Conservation (phyloP, 2,329 filamentous ascomycete species). For the Xylariaceae sp. region DNA sequence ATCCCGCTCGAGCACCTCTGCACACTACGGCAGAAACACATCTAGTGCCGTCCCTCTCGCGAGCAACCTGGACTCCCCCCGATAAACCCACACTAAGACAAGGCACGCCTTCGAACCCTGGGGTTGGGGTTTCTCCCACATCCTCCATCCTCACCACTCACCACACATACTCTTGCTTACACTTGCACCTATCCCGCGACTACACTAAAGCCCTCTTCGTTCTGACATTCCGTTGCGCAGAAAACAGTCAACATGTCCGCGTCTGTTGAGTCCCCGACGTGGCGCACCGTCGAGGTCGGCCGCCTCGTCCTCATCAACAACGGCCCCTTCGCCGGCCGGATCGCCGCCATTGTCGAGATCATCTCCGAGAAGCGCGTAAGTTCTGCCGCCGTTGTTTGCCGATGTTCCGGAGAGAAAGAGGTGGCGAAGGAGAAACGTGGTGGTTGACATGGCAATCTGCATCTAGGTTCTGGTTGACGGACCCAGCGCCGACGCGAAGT, state of each 20-base stretch:
- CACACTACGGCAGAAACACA: neutral
- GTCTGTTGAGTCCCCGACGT: conserved; percentile 74
- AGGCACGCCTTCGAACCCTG: conserved; percentile 4
- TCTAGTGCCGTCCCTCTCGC: neutral
- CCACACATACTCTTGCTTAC: conserved; percentile 1
- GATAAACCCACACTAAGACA: conserved; percentile 4
- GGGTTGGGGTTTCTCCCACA: neutral
- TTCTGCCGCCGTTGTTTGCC: conserved; percentile 30
- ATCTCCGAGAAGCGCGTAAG: conserved; percentile 99
- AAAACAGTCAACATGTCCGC: conserved; percentile 38
- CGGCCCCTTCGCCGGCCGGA: conserved; percentile 75
- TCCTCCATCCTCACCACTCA: neutral
- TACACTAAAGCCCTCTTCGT: neutral
- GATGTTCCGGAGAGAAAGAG: conserved; percentile 7
- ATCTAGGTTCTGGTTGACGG: conserved; percentile 90
- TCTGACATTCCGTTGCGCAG: conserved; percentile 19
- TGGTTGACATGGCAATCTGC: conserved; percentile 30
- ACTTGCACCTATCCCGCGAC: neutral
- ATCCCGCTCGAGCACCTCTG: neutral
- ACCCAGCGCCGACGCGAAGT: conserved; percentile 73
- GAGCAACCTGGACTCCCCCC: neutral
- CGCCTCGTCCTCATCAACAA: conserved; percentile 88
- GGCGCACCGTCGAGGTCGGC: conserved; percentile 98
- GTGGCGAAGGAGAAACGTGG: conserved; percentile 12
- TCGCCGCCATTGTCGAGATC: conserved; percentile 96